A percentile compares a stretch with the other conserved stretches of the same genome.
These are phyloP conservation scores for Euphorbia tirucalli DNA, from an alignment of 345 rosid genomes.

Conservation along the genomic window DNA sequence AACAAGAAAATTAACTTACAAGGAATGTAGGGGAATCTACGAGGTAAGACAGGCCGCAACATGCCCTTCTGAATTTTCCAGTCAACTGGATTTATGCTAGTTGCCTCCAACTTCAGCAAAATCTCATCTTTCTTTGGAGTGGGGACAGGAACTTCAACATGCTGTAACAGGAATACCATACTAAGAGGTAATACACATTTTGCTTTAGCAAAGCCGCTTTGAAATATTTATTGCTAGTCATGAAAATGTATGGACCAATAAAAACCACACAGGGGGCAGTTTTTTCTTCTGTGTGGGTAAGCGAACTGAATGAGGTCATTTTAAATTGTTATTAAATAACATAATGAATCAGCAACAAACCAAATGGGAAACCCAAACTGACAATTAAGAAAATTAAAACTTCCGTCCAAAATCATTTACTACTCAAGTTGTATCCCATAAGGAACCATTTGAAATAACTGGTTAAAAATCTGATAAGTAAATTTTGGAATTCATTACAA, in stretches of 20 bases:
- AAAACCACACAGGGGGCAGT: not conserved
- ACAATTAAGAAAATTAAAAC: no score
- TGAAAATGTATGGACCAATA: not conserved
- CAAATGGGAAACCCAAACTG: not conserved
- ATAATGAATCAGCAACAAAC: not conserved
- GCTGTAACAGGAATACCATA: conserved; percentile 37
- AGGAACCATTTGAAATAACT: not conserved
- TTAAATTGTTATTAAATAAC: not conserved
- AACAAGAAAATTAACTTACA: conserved; percentile 33
- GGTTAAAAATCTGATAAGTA: not conserved
- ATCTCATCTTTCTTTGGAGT: conserved; percentile 52
- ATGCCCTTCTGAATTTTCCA: conserved; percentile 73
- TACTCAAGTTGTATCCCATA: not conserved
- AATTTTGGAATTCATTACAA: not conserved
- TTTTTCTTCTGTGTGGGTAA: not conserved
- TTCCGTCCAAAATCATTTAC: not conserved
- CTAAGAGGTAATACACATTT: not conserved
- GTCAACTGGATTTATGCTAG: conserved; percentile 59
- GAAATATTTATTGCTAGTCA: not conserved
- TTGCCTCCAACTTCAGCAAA: conserved; percentile 58
- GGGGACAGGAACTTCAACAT: conserved; percentile 57
- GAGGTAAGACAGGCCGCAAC: conserved; percentile 55
- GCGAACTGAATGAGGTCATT: not conserved
- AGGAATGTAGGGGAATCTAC: conserved; percentile 71
- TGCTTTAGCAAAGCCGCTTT: not conserved